These are phyloP conservation scores for Colletotrichum euphorbiae DNA, from an alignment of 2,329 filamentous ascomycete species.

Conservation along the genomic window DNA sequence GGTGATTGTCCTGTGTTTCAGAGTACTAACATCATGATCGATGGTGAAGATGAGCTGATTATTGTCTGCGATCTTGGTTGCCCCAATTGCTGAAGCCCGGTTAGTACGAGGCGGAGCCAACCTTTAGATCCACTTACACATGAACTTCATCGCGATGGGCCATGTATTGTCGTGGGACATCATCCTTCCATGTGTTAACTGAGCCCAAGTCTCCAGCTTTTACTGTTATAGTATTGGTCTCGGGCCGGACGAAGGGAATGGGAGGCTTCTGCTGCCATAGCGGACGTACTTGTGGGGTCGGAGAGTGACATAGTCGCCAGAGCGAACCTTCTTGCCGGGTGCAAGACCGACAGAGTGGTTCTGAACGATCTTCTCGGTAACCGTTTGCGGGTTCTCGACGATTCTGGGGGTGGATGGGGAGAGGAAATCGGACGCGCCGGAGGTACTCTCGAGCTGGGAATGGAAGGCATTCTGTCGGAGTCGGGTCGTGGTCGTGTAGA, in stretches of 20 bases:
- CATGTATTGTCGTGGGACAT: constrained; percentile 92
- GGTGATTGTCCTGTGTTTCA: not conserved
- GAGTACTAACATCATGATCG: constrained; percentile 86
- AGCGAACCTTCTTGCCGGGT: constrained; percentile 78
- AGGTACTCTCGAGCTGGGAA: constrained; percentile 69
- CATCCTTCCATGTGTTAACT: not conserved
- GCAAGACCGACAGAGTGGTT: constrained; percentile 80
- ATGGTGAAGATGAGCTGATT: constrained; percentile 84
- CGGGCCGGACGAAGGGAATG: too few species aligned
- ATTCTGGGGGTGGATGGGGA: constrained; percentile 57
- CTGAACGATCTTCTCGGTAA: constrained; percentile 95
- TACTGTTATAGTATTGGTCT: too few species aligned
- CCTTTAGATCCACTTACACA: constrained; percentile 59
- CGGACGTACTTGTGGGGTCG: constrained; percentile 62
- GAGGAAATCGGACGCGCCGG: constrained; percentile 64
- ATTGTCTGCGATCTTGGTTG: constrained; percentile 76
- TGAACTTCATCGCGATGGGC: constrained; percentile 81
- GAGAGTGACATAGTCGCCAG: constrained; percentile 87
- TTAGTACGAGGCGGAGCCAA: too few species aligned
- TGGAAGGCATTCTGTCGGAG: constrained; percentile 68
- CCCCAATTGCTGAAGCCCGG: constrained; percentile 46
- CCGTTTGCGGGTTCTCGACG: constrained; percentile 71
- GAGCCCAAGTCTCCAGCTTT: too few species aligned
- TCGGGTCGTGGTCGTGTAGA: constrained; percentile 39
- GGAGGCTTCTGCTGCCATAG: too few species aligned